Evolutionary conservation across 257 asterid species (phyloP).

Genomic region (Hygrophila difformis): DNA sequence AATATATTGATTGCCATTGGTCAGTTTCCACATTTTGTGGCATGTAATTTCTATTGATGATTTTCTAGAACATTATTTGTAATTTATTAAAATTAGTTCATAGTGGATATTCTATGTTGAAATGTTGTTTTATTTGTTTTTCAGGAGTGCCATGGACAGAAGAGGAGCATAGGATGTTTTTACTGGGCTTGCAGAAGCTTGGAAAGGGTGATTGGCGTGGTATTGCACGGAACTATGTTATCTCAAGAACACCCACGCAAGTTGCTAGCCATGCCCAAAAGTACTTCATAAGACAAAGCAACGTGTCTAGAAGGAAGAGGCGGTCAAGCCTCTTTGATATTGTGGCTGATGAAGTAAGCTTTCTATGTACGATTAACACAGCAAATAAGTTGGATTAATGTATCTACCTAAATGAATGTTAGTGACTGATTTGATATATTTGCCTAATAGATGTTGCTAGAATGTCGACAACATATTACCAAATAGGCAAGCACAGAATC

Average conservation of each 20-base stretch:
- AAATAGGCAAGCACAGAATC: too few species aligned
- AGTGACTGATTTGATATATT: too few species aligned
- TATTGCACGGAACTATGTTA: conserved; percentile 85
- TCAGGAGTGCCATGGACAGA: conserved; percentile 99
- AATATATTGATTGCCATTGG: too few species aligned
- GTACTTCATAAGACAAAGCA: conserved; percentile 88
- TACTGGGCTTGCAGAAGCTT: conserved; percentile 92
- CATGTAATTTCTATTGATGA: not conserved
- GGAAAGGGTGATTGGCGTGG: conserved; percentile 99
- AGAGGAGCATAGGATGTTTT: conserved; percentile 92
- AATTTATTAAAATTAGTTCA: too few species aligned
- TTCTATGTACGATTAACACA: not conserved
- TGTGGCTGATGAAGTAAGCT: conserved; percentile 86
- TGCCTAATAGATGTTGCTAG: too few species aligned
- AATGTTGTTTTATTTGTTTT: too few species aligned
- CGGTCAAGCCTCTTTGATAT: conserved; percentile 98
- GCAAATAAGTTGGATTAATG: too few species aligned
- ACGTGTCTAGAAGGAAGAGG: conserved; percentile 85
- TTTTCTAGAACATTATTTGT: not conserved
- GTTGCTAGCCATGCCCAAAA: conserved; percentile 99
- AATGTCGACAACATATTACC: too few species aligned
- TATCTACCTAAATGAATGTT: too few species aligned
- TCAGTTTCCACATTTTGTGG: not conserved
- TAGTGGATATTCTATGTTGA: too few species aligned
- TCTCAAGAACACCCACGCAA: conserved; percentile 94